phyloP scores from a whole-genome alignment of 1,139 yeast genomes.

The Meyerozyma athensensis region DNA sequence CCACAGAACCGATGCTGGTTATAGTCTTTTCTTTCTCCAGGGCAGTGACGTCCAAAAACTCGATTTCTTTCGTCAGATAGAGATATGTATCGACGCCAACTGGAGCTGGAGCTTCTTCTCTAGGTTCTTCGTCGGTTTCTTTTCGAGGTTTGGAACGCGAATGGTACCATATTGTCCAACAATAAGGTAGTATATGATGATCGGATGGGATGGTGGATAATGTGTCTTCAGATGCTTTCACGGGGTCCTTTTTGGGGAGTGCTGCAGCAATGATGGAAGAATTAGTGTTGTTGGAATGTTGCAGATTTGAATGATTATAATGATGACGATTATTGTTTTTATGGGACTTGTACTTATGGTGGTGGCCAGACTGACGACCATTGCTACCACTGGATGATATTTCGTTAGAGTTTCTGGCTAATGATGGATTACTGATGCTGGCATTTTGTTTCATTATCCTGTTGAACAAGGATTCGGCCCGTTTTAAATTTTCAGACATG shows the following conservation, averaged over 20 bases:
- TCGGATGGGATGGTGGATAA: constrained; percentile 23
- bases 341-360: constrained; percentile 8
- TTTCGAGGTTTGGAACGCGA: constrained; percentile 26
- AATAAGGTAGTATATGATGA: constrained; percentile 42
- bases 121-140: constrained; percentile 10
- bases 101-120: constrained; percentile 12
- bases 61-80: constrained; percentile 39
- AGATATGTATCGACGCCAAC: constrained; percentile 37
- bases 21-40: constrained; percentile 17
- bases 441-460: constrained; percentile 43
- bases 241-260: constrained; percentile 35
- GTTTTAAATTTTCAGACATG: constrained; percentile 47
- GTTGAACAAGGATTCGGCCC: constrained; percentile 48
- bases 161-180: constrained; percentile 51
- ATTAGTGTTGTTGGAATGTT: constrained; percentile 8
- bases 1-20: constrained; percentile 45
- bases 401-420: background rate
- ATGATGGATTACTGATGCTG: constrained; percentile 5
- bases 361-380: constrained; percentile 5
- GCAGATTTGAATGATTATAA: constrained; percentile 8
- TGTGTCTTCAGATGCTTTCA: constrained; percentile 30
- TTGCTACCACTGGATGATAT: constrained; percentile 4
- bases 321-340: constrained; percentile 9
- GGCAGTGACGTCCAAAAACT: constrained; percentile 22
- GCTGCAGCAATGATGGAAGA: constrained; percentile 16